Base-by-base conservation (phyloP, 192 early-diverging fungal genomes). In the Cladochytrium replicatum region DNA sequence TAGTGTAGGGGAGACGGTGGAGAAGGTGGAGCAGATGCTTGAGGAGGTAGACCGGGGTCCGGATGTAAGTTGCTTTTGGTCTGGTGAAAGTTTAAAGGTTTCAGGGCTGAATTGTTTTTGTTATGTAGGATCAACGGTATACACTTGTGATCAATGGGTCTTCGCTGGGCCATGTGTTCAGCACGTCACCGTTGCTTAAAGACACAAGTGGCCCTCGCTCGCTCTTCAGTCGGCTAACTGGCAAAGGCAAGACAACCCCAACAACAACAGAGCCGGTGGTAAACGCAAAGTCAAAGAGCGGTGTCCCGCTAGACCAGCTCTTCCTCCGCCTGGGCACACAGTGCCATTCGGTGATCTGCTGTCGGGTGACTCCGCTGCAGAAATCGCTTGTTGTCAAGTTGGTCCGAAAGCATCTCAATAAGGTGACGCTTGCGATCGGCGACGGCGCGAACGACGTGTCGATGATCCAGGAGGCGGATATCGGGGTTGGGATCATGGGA, bases 391-490 rank as follows among this genome's bases (percentile, higher is more conserved):
- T 77, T 1, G 72, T 78, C 1, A 49, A 57, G 37, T 43, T 69
- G 6, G 68, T 67, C 11, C 59, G 54, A 47, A 23, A 29, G 6
- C 76, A 81, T 9, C 69, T 90, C 23, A 82, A 87, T 34, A 85
- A 83, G 4, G 80, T 94, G 75, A 90, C 86, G 23, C 60, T 80
- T 11, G 72, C 78, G 0, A 78, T 80, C 43, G 78, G 78, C 2
- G 78, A 80, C 52, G 78, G 78, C 26, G 78, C 78, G 13, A 80
- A 80, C 62, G 78, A 80, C 40, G 74, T 77, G 5, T 53, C 66
- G 5, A 80, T 80, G 78, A 80, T 80, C 38, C 75, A 76, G 53
- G 63, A 56, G 3, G 75, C 71, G 1, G 50, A 71, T 43, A 60
- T 77, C 6, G 71, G 75, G 29, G 70, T 80, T 5, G 78, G 78